phyloP scores from a whole-genome alignment of 1,139 yeast species.

The Sporopachydermia cereana region DNA sequence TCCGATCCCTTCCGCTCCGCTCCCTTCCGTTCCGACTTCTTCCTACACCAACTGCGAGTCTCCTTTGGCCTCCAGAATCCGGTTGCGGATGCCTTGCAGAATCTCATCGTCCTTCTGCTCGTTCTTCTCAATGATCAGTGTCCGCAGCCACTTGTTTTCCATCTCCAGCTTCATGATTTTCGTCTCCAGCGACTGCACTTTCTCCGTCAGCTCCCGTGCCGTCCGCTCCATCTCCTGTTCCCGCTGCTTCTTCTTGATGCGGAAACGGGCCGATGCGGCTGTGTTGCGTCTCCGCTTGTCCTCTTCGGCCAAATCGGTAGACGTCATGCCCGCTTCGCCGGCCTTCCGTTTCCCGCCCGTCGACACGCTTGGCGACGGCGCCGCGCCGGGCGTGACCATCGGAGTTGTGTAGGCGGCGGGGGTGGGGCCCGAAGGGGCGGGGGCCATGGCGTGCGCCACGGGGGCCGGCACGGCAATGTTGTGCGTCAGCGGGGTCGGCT shows the following conservation, averaged over 20 bases:
- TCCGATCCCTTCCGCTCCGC: not conserved
- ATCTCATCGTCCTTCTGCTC: constrained; percentile 23
- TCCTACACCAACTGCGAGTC: not conserved
- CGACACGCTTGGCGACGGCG: not conserved
- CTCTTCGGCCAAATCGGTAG: constrained; percentile 15
- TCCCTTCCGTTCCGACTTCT: not conserved
- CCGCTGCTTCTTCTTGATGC: constrained; percentile 48
- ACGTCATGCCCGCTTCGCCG: not conserved
- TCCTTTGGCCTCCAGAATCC: not conserved
- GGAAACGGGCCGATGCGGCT: constrained; percentile 51
- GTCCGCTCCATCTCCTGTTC: constrained; percentile 47
- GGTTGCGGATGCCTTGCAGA: constrained; percentile 10
- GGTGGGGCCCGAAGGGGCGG: not conserved
- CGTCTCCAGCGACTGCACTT: constrained; percentile 30
- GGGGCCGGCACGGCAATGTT: not conserved
- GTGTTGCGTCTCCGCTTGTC: constrained; percentile 49
- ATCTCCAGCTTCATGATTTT: constrained; percentile 38
- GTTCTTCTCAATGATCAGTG: constrained; percentile 37
- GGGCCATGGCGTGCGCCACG: not conserved
- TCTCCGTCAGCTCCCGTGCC: constrained; percentile 29
- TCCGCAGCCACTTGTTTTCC: constrained; percentile 41
- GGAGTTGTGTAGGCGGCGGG: not conserved
- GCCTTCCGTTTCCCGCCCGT: constrained; percentile 1
- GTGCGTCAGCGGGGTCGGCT: not conserved
- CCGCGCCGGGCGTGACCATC: too few species aligned